These are phyloP conservation scores for Cryptococcus amylolentus DNA, from an alignment of 1,284 basidiomycete genomes.

Conservation along the genomic window DNA sequence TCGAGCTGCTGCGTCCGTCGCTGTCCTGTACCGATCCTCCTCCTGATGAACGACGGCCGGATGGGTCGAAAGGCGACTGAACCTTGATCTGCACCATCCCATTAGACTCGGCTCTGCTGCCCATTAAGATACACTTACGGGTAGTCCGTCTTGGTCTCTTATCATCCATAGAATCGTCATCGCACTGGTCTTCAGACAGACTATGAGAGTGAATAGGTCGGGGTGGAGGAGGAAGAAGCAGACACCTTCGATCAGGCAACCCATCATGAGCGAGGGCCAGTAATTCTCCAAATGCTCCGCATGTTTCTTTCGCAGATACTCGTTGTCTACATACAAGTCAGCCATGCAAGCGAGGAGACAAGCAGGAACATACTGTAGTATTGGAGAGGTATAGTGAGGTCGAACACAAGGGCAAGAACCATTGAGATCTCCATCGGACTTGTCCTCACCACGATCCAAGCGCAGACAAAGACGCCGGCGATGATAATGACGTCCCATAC, in stretches of 20 bases:
- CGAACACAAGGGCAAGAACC: slow-evolving; percentile 25
- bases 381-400: slow-evolving; percentile 31
- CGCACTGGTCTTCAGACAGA: slow-evolving; percentile 30
- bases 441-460: slow-evolving; percentile 26
- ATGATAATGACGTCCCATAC: slow-evolving; percentile 28
- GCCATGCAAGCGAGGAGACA: not conserved
- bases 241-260: slow-evolving; percentile 16
- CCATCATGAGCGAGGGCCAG: slow-evolving; percentile 29
- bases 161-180: slow-evolving; percentile 22
- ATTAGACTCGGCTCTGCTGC: not conserved
- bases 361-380: slow-evolving; percentile 21
- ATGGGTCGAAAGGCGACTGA: not conserved
- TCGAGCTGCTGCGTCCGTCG: not conserved
- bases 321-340: slow-evolving; percentile 9
- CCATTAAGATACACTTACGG: slow-evolving; percentile 13
- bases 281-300: slow-evolving; percentile 22
- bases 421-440: slow-evolving; percentile 23
- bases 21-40: not conserved
- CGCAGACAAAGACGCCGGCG: slow-evolving; percentile 18
- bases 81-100: not conserved
- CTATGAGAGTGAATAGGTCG: slow-evolving; percentile 30
- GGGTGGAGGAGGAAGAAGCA: slow-evolving; percentile 26
- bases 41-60: not conserved
- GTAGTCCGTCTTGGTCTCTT: slow-evolving; percentile 15
- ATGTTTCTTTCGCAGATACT: slow-evolving; percentile 12